A percentile compares a stretch with the other conserved stretches of the same genome.
Evolutionary conservation across 2,329 filamentous ascomycete species (phyloP).

Genomic region (Scedosporium apiospermum): DNA sequence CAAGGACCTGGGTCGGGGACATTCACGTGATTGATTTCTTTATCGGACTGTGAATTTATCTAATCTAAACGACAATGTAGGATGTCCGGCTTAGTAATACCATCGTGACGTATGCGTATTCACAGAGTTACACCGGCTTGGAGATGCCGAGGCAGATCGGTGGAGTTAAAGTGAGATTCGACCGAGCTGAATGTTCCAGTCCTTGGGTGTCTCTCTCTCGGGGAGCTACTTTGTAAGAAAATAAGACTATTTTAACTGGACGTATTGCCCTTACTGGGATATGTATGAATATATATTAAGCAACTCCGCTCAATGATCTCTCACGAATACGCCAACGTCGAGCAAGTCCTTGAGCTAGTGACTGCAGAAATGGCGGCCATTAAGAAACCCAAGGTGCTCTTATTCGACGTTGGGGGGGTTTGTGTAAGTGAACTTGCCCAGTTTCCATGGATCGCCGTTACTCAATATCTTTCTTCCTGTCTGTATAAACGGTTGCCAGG

Average conservation of each 20-base stretch:
- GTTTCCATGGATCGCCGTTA: not conserved
- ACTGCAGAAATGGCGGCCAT: constrained; percentile 27
- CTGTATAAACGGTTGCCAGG: no score
- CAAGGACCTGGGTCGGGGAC: constrained; percentile 2
- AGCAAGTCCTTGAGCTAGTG: constrained; percentile 21
- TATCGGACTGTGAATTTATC: no score
- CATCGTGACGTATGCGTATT: not conserved
- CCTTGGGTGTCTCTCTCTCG: no score
- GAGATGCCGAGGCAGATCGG: not conserved
- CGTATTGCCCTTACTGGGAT: not conserved
- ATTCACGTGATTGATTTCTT: not conserved
- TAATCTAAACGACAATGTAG: no score
- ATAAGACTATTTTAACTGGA: not conserved
- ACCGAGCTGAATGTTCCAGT: not conserved
- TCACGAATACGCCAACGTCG: constrained; percentile 13
- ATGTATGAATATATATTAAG: not conserved
- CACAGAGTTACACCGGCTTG: not conserved
- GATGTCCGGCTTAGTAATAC: not conserved
- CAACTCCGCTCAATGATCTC: not conserved
- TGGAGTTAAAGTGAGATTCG: not conserved
- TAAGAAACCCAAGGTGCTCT: constrained; percentile 58
- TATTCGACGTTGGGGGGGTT: constrained; percentile 96
- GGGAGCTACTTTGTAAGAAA: not conserved
- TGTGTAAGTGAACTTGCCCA: constrained; percentile 58
- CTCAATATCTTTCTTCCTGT: no score